A percentile compares a stretch with the other conserved stretches of the same genome.
These are phyloP conservation scores for Tetrahymena elliotti DNA, from an alignment of 73 alveolate species.

Conservation along the genomic window DNA sequence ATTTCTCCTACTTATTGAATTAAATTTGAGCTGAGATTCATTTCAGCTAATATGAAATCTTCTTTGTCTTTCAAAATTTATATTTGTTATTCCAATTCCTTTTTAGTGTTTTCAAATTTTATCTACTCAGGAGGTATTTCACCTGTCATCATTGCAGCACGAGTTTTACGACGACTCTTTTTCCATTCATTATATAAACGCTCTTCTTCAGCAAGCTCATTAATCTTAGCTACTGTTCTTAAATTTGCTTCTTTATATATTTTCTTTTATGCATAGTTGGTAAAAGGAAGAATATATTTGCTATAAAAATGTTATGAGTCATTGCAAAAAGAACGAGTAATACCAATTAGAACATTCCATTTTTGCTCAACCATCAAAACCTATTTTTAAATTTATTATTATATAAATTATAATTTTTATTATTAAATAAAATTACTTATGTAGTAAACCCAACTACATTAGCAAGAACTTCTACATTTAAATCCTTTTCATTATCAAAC, in stretches of 20 bases:
- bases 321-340: slow-evolving; percentile 62
- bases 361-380: slow-evolving; percentile 82
- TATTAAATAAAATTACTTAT: neutral
- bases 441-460: neutral
- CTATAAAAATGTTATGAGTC: slow-evolving; percentile 72
- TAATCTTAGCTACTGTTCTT: slow-evolving; percentile 57
- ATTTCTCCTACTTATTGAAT: slow-evolving; percentile 44
- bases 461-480: slow-evolving; percentile 8
- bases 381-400: slow-evolving; percentile 64
- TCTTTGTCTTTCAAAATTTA: slow-evolving; percentile 71
- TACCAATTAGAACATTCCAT: slow-evolving; percentile 89
- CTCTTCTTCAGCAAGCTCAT: slow-evolving; percentile 70
- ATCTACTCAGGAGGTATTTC: slow-evolving; percentile 93
- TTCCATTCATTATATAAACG: slow-evolving; percentile 83
- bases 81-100: slow-evolving; percentile 69
- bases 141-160: slow-evolving; percentile 90
- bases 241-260: slow-evolving; percentile 70
- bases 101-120: slow-evolving; percentile 81
- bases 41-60: slow-evolving; percentile 68
- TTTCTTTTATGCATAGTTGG: slow-evolving; percentile 84
- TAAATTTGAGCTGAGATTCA: slow-evolving; percentile 53
- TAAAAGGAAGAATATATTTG: slow-evolving; percentile 76
- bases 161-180: slow-evolving; percentile 80
- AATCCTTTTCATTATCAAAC: slow-evolving; percentile 8
- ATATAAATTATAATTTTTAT: slow-evolving; percentile 69